Evolutionary conservation across 768 basidiomycete genomes (phyloP), one percentile per base, ranked within the genome.

Genomic region (Tricholoma bakamatsutake): DNA sequence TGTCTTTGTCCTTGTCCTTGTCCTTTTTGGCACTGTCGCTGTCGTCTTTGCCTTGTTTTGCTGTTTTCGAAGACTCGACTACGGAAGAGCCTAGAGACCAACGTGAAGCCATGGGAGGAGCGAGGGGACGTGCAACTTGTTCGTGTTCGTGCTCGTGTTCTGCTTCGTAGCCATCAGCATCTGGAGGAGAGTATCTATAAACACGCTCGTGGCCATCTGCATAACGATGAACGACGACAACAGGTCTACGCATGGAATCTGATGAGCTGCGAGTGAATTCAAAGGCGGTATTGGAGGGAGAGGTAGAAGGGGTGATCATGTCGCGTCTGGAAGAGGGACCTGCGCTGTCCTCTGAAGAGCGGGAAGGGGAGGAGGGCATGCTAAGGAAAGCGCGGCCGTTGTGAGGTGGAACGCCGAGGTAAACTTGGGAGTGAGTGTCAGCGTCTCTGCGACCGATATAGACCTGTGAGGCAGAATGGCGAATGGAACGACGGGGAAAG

Each of bases 361-460:
- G 15, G 35, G 40, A 42, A 40, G 39, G 39, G 1, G 39, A 40
- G 2, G 39, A 13, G 18, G 40, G 40, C 28, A 49, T 33, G 27
- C 17, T 49, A 1, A 10, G 17, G 18, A 8, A 42, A 9, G 40
- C 17, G 33, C n/a, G n/a, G 10, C 4, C 17, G 12, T 17, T 37
- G 13, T 15, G 1, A 7, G 45, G 5, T 5, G 54, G n/a, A 18
- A 40, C 17, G 1, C 34, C 46, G 6, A 55, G 46, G 17, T 49
- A 55, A 2, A 49, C 34, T 35, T 55, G 54, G 1, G 54, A 48
- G 27, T 46, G 45, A 15, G 54, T 55, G 7, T 31, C 43, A 13
- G 54, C 45, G 7, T 48, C 40, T 21, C 40, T 42, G 9, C 37
- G 42, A 27, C 17, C 58, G 5, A 55, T 21, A 48, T 53, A 59